These are phyloP conservation scores for Daldinia concentrica DNA, from an alignment of 495 filamentous ascomycete genomes.

Conservation along the genomic window DNA sequence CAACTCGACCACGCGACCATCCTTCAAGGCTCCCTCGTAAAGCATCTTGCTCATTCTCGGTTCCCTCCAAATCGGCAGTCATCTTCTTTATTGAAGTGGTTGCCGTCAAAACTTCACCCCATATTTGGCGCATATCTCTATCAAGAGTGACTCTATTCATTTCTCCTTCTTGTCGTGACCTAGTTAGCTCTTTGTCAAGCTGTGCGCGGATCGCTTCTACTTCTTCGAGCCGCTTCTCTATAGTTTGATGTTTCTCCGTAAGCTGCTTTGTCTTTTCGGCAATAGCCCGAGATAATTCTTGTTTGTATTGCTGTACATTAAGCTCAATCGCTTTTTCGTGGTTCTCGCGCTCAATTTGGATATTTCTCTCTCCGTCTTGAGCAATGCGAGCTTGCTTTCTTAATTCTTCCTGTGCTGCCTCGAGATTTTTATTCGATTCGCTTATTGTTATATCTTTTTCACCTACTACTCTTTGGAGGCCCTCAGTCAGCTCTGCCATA, in stretches of 20 bases:
- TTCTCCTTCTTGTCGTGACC: constrained; percentile 24
- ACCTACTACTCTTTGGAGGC: constrained; percentile 14
- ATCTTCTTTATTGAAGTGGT: constrained; percentile 16
- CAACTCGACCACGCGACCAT: constrained; percentile 37
- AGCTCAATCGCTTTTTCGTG: constrained; percentile 23
- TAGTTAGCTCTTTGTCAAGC: constrained; percentile 36
- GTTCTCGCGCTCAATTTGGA: constrained; percentile 26
- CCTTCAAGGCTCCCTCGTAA: constrained; percentile 36
- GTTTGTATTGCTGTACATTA: constrained; percentile 32
- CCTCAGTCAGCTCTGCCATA: constrained; percentile 19
- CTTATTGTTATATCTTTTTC: constrained; percentile 25
- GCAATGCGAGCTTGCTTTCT: constrained; percentile 15
- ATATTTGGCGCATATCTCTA: constrained; percentile 24
- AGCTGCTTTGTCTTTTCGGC: constrained; percentile 30
- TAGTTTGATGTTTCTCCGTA: constrained; percentile 14
- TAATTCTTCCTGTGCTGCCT: constrained; percentile 37
- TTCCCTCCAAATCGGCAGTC: constrained; percentile 23
- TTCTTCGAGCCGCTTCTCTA: constrained; percentile 35
- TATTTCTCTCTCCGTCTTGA: constrained; percentile 19
- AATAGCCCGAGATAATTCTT: constrained; percentile 25
- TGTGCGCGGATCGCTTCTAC: constrained; percentile 20
- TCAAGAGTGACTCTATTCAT: constrained; percentile 16
- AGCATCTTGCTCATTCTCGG: constrained; percentile 20
- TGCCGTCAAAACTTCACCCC: constrained; percentile 21
- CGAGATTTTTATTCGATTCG: constrained; percentile 26